Conservation (phyloP, 129 eudicot genomes). For the Oenanthe sinensis region DNA sequence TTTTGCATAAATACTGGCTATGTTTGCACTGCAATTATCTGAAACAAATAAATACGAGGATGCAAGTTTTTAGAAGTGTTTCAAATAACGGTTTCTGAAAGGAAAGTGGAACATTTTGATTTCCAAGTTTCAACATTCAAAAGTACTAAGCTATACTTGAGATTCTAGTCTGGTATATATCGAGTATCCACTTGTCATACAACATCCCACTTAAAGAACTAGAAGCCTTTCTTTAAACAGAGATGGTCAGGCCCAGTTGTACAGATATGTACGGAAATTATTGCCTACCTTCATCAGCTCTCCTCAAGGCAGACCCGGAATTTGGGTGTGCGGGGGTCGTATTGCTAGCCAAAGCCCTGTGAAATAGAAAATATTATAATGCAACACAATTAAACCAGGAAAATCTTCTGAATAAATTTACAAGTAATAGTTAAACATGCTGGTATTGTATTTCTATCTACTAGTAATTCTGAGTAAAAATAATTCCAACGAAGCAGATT, state of each 20-base stretch:
- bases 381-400: not conserved
- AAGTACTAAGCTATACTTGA: not conserved
- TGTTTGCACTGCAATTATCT: not conserved
- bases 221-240: not conserved
- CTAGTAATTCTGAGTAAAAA: not conserved
- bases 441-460: not conserved
- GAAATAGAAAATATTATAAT: not conserved
- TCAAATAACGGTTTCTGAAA: not conserved
- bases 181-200: not conserved
- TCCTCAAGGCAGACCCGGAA: not conserved
- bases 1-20: not conserved
- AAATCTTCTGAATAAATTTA: not conserved
- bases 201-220: not conserved
- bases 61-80: not conserved
- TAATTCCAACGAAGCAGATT: not conserved
- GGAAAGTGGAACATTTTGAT: not conserved
- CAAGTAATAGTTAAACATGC: not conserved
- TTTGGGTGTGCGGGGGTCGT: not conserved
- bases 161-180: not conserved
- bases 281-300: slow-evolving; percentile 3
- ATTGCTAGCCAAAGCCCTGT: not conserved
- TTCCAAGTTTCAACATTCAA: not conserved
- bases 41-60: not conserved
- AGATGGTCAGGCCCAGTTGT: not conserved
- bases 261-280: not conserved